Percentiles rank a stretch among this genome's conserved stretches.
Conservation (phyloP, 1,284 basidiomycete genomes). For the Fistulinella cinereoalba region DNA sequence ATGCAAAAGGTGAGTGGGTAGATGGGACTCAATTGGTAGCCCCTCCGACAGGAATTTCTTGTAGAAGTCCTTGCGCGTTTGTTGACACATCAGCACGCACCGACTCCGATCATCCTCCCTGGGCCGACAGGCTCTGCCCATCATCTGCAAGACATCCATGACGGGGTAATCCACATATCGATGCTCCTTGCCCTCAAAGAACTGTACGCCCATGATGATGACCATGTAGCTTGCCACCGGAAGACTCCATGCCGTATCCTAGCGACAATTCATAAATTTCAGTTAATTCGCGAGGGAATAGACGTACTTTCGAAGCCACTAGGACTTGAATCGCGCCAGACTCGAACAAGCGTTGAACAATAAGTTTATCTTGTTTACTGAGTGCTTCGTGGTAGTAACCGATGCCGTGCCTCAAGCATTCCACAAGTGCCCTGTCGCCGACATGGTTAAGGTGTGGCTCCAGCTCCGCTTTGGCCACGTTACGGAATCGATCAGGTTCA, state of each 20-base stretch:
- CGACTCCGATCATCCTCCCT: constrained; percentile 82
- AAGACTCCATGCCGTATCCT: constrained; percentile 95
- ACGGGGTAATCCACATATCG: constrained; percentile 98
- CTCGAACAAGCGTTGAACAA: constrained; percentile 91
- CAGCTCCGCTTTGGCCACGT: constrained; percentile 82
- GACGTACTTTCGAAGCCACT: constrained; percentile 84
- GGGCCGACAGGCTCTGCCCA: constrained; percentile 93
- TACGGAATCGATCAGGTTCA: constrained; percentile 83
- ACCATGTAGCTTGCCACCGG: constrained; percentile 96
- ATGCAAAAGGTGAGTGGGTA: constrained; percentile 84
- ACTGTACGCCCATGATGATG: constrained; percentile 97
- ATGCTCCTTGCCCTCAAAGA: constrained; percentile 93
- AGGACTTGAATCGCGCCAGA: constrained; percentile 94
- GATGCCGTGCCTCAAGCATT: constrained; percentile 87
- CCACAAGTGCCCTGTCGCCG: constrained; percentile 73
- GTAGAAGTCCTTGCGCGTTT: constrained; percentile 96
- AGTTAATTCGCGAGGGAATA: not conserved
- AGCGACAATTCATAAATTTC: not conserved
- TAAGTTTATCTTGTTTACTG: constrained; percentile 86
- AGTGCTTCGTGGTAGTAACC: constrained; percentile 97
- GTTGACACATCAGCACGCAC: constrained; percentile 95
- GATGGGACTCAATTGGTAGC: constrained; percentile 94
- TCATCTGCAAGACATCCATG: constrained; percentile 98
- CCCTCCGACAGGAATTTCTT: constrained; percentile 98
- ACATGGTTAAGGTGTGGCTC: constrained; percentile 88